A percentile compares a stretch with the other conserved stretches of the same genome.
Conservation (phyloP, 2,329 filamentous ascomycete genomes). For the Fusarium pseudoanthophilum region DNA sequence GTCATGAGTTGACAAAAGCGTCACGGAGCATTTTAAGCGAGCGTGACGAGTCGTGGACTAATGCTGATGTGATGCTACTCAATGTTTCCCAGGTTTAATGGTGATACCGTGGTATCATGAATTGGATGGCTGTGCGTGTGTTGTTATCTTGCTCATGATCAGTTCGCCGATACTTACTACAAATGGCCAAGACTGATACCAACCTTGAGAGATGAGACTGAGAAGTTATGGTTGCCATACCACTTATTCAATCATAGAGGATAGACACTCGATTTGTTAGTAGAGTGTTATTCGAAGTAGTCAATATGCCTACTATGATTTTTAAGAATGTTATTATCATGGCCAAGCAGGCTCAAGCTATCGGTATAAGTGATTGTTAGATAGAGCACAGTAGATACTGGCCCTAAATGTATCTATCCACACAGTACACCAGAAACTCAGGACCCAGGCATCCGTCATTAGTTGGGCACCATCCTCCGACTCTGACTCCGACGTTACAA, state of each 20-base stretch:
- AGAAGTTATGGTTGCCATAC: background rate
- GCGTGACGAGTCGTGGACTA: slow-evolving; percentile 2
- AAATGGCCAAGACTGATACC: background rate
- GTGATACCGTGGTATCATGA: slow-evolving; percentile 7
- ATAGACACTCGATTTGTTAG: background rate
- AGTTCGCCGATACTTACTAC: background rate
- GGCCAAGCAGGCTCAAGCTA: background rate
- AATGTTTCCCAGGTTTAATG: background rate
- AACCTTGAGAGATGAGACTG: background rate
- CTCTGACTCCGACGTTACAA: slow-evolving; percentile 19
- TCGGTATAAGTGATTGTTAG: background rate
- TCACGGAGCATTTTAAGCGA: slow-evolving; percentile 21
- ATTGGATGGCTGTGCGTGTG: background rate
- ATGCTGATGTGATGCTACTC: slow-evolving; percentile 29
- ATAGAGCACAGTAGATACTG: background rate
- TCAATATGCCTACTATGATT: background rate
- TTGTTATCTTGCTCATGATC: background rate
- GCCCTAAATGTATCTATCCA: fast-evolving
- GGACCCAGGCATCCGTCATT: slow-evolving; percentile 26
- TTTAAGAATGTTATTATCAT: background rate
- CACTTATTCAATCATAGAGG: background rate
- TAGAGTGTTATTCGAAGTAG: background rate
- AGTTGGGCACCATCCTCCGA: slow-evolving; percentile 23
- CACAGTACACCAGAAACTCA: slow-evolving; percentile 20
- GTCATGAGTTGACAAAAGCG: slow-evolving; percentile 1